Base-by-base conservation (phyloP, 108 stramenopile genomes). In the Conticribra weissflogii region DNA sequence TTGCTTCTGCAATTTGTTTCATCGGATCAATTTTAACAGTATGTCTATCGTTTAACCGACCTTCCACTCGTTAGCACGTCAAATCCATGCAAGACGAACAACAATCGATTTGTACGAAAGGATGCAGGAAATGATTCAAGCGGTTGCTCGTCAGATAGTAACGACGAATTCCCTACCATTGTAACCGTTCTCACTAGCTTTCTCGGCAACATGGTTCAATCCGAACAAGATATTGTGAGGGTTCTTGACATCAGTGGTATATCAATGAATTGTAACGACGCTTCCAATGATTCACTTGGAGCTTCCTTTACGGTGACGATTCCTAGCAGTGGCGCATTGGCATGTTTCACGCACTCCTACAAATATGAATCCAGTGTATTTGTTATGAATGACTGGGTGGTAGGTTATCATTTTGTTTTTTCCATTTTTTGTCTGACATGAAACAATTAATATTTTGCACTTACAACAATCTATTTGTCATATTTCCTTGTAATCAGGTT, bases 331-430 rank as follows among this genome's bases (percentile, higher is more conserved):
- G 41, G 2, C 19, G 22, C 12, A 14, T 46, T 28, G 54, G 18
- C 29, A 34, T 76, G 75, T 29, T 76, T 68, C 68, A 76, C 60
- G 17, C 75, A 76, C 31, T 44, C 29, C 32, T 57, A 76, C 53
- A 5, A 12, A 21, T 21, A 31, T 12, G 75, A 76, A 28, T 76
- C 58, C 55, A 45, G 44, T 7, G 68, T 69, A 12, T 62, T 63
- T 15, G 61, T 63, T 0, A 36, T 59, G 52, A 59, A 63, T 49
- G 47, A 48, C 21, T 70, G 68, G 68, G 61, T 53, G 15, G 18
- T n/a, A n/a, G n/a, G n/a, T n/a, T n/a, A n/a, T n/a, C n/a, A n/a
- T n/a, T n/a, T n/a, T n/a, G n/a, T n/a, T n/a, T n/a, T n/a, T n/a
- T n/a, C n/a, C n/a, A n/a, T n/a, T n/a, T n/a, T n/a, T n/a, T n/a